A percentile compares a stretch with the other conserved stretches of the same genome.
These are phyloP conservation scores for Pythium aristosporum DNA, from an alignment of 352 stramenopile genomes.

Conservation along the genomic window DNA sequence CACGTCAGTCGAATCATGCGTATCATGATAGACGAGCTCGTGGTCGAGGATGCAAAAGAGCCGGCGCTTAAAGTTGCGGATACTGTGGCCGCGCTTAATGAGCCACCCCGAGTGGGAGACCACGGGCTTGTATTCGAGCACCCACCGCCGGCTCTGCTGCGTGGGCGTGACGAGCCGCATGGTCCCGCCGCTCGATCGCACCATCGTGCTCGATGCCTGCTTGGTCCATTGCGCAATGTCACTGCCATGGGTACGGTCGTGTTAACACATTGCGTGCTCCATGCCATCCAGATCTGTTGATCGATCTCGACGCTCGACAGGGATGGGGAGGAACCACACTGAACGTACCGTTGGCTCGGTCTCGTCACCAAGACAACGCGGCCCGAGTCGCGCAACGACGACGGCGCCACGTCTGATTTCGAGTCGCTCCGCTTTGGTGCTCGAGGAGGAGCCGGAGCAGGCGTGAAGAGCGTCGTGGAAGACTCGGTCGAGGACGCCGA, in stretches of 20 bases:
- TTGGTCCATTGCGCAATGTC: conserved; percentile 85
- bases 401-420: not conserved
- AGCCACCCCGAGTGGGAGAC: conserved; percentile 85
- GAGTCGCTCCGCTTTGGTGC: not conserved
- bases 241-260: conserved; percentile 22
- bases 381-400: conserved; percentile 28
- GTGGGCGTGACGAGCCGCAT: conserved; percentile 45
- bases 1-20: conserved; percentile 73
- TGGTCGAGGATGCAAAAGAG: conserved; percentile 86
- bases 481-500: conserved; percentile 6
- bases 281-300: not conserved
- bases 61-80: conserved; percentile 83
- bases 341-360: conserved; percentile 57
- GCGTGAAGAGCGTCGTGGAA: not conserved
- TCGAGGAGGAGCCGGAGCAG: not conserved
- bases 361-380: conserved; percentile 71
- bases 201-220: conserved; percentile 73
- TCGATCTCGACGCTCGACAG: not conserved
- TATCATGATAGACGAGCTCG: conserved; percentile 85
- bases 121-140: conserved; percentile 82
- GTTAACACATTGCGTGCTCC: no score
- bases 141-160: conserved; percentile 62
- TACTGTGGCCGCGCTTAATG: conserved; percentile 79
- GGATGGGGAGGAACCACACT: not conserved
- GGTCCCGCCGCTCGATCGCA: conserved; percentile 49